Evolutionary conservation across 352 stramenopile genomes (phyloP).

Genomic region (Globisporangium barbulae): DNA sequence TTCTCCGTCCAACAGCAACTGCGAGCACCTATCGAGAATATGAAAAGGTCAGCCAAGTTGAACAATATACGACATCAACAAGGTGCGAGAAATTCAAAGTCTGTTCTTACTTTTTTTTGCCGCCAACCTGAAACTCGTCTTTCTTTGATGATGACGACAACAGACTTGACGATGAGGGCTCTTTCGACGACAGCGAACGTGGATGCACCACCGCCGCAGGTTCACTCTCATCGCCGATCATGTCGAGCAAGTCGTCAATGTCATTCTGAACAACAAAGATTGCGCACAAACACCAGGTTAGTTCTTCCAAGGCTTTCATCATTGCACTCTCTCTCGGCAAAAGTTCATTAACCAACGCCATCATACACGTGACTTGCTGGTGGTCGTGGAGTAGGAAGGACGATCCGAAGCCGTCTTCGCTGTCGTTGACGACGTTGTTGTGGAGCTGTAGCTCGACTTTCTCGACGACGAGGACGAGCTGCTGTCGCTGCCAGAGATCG

Average conservation of each 20-base stretch:
- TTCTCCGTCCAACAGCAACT: conserved; percentile 52
- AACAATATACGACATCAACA: background rate
- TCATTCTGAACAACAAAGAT: conserved; percentile 32
- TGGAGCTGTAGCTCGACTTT: conserved; percentile 12
- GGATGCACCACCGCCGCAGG: conserved; percentile 27
- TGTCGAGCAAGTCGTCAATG: conserved; percentile 72
- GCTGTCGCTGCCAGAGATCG: background rate
- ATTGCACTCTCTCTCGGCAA: background rate
- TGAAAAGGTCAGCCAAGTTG: background rate
- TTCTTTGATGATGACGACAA: conserved; percentile 18
- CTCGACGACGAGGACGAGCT: background rate
- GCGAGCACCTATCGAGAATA: conserved; percentile 40
- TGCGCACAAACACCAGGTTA: conserved; percentile 10
- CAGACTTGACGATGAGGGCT: background rate
- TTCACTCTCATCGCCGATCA: conserved; percentile 49
- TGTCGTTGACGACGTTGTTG: background rate
- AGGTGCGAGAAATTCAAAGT: background rate
- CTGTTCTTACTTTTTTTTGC: conserved; percentile 54
- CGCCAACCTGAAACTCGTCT: conserved; percentile 35
- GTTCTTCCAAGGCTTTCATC: background rate
- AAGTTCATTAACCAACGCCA: background rate
- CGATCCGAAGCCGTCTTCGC: background rate
- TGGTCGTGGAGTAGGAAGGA: conserved; percentile 1
- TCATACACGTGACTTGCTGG: conserved; percentile 11
- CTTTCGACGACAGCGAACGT: conserved; percentile 11